Percentiles rank a stretch among this genome's conserved stretches.
phyloP scores from a whole-genome alignment of 2,329 filamentous ascomycete genomes.

The Exophiala mesophila region DNA sequence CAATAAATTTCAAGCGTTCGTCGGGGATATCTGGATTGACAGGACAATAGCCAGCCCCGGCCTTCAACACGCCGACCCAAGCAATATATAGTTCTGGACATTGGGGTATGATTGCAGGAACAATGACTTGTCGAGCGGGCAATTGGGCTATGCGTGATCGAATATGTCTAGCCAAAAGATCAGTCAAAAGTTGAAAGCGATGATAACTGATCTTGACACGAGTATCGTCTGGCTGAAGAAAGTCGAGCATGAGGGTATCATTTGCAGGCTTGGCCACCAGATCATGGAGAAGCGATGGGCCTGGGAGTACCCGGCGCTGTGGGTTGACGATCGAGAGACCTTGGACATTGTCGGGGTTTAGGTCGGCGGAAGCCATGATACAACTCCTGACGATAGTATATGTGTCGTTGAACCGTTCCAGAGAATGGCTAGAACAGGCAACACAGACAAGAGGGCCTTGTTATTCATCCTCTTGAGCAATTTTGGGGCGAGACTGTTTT shows the following conservation, averaged over 20 bases:
- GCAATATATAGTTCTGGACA: slow-evolving; percentile 72
- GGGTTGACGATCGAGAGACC: slow-evolving; percentile 56
- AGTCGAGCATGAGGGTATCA: slow-evolving; percentile 58
- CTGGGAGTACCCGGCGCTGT: slow-evolving; percentile 47
- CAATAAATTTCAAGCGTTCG: slow-evolving; percentile 74
- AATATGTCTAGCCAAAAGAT: slow-evolving; percentile 21
- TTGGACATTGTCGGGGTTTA: no score
- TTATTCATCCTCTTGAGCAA: no score
- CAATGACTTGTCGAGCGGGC: slow-evolving; percentile 37
- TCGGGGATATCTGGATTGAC: slow-evolving; percentile 71
- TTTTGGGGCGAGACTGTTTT: no score
- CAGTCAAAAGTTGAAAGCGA: slow-evolving; percentile 44
- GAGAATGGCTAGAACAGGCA: no score
- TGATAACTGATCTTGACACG: slow-evolving; percentile 54
- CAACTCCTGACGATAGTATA: no score
- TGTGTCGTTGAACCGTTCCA: no score
- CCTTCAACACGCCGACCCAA: slow-evolving; percentile 71
- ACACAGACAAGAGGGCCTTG: no score
- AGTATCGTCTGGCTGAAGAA: slow-evolving; percentile 47
- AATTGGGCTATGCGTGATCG: slow-evolving; percentile 20
- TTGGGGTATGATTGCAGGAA: slow-evolving; percentile 75
- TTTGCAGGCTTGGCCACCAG: slow-evolving; percentile 50
- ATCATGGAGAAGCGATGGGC: slow-evolving; percentile 56
- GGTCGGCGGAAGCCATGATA: no score
- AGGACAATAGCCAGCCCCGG: slow-evolving; percentile 80